Evolutionary conservation across 257 asterid genomes (phyloP), one percentile per base, ranked within the genome.

Genomic region (Rubia yunnanensis): DNA sequence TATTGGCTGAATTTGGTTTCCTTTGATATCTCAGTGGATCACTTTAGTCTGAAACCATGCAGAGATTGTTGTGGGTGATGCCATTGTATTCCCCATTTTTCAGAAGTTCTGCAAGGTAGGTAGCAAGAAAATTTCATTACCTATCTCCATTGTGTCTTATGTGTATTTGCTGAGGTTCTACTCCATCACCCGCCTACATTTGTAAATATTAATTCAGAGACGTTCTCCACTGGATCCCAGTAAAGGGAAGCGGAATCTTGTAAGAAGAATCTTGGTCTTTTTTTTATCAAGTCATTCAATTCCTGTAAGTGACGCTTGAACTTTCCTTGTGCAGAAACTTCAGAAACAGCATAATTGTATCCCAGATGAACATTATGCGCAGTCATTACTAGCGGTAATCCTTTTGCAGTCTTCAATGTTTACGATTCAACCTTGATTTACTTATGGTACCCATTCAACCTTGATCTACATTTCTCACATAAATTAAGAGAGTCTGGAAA

Each of bases 341-440:
- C 95, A 85, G 82, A 85, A 92, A 79, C 97, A 87, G 85, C 96
- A 89, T 76, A 81, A 92, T 77, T 89, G 97, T 78, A 92, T 92
- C 74, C 99, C 99, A 0, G 99, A 92, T 80, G 99, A 92, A 83
- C 99, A 92, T 76, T 92, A 89, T 66, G 90, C 87, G 71, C 96
- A 76, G 80, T 89, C 97, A 56, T 82, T 92, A 66, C 87, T 92
- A 50, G 89, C 95, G 63, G 5, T 63, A 38, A 50, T 34, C 17
- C 9, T 52, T 27, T 10, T 24, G 44, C 60, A 20, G 15, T 65
- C 60, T 28, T 0, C 10, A 28, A 4, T 28, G 34, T 8, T 48
- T 30, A 49, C 48, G 23, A 32, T 13, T 38, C 46, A 39, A 39
- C 11, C 46, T 39, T 39, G 46, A 14, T 39, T 39, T 7, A n/a